Evolutionary conservation across 208 protist species (phyloP), one percentile per base, ranked within the genome.

Genomic region (Trypanosoma cruzi): DNA sequence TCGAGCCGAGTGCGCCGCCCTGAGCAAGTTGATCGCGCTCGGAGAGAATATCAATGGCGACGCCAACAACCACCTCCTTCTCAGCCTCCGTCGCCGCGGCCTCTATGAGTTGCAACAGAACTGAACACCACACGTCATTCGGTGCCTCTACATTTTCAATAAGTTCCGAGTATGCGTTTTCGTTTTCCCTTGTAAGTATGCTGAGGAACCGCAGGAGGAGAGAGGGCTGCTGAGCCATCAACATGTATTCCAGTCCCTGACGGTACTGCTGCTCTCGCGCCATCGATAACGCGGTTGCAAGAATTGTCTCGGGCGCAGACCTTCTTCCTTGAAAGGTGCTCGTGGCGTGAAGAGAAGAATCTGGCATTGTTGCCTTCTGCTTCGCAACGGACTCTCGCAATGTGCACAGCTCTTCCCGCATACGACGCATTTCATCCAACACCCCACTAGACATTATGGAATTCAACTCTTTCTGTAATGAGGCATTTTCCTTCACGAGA

Each of bases 21-120:
- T 67, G 68, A 10, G 84, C 64, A 18, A 95, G 28, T n/a, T 75
- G 56, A 14, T 89, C 80, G 44, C 78, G 79, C 69, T 95, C 89
- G 0, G 83, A 86, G 42, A 95, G 63, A 42, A 93, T 74, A 63
- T 95, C 90, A 37, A 90, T 74, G 2, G 88, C 49, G n/a, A 89
- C 63, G 50, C 78, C 65, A 50, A 81, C 84, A 2, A 83, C 80
- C 37, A 66, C 68, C 32, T 85, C 77, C 18, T 68, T 66, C 32
- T 92, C 84, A 32, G 54, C 68, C 26, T 59, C 71, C 44, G 71
- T 65, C 14, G 75, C 67, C 48, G 66, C 76, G 10, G 71, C 73
- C 62, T 68, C 63, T 37, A 76, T 71, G 34, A 91, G 50, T 67
- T 87, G 84, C 52, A 64, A 42, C 7, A 91, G 58, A 13, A 87